Conservation (phyloP, 176 grass and related monocot species). For the Neostapfia colusana region DNA sequence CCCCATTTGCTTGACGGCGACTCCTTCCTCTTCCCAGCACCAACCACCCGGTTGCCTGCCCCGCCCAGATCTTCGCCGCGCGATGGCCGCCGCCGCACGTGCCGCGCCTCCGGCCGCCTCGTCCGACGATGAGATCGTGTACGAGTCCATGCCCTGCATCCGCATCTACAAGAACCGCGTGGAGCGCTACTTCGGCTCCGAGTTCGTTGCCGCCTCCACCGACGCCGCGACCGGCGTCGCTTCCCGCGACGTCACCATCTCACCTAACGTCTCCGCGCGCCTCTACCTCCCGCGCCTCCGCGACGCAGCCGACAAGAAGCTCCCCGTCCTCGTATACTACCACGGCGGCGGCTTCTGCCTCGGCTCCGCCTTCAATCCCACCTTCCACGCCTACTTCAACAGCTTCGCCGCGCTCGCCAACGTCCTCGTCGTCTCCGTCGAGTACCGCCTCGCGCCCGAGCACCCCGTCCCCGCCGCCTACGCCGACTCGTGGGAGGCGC, state of each 20-base stretch:
- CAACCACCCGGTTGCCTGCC: background rate
- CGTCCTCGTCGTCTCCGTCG: slow-evolving; percentile 58
- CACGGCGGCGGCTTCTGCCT: slow-evolving; percentile 70
- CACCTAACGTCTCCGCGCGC: slow-evolving; percentile 52
- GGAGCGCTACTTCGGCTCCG: slow-evolving; percentile 57
- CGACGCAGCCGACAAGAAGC: slow-evolving; percentile 4
- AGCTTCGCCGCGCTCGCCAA: slow-evolving; percentile 37
- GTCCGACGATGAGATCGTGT: slow-evolving; percentile 55
- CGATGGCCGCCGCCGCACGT: slow-evolving; percentile 41
- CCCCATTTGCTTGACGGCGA: background rate
- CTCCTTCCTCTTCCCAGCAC: background rate
- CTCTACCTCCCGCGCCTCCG: slow-evolving; percentile 49
- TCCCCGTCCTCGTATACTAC: slow-evolving; percentile 61
- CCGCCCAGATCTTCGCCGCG: slow-evolving; percentile 39
- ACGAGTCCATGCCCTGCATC: slow-evolving; percentile 55
- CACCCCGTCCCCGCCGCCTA: slow-evolving; percentile 60
- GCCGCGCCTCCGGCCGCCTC: slow-evolving; percentile 18
- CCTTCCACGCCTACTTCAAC: slow-evolving; percentile 62
- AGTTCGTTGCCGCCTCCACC: slow-evolving; percentile 48
- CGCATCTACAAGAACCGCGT: slow-evolving; percentile 57
- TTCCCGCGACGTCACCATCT: slow-evolving; percentile 55
- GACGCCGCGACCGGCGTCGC: slow-evolving; percentile 51
- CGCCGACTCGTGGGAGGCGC: slow-evolving; percentile 58
- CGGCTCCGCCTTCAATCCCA: slow-evolving; percentile 66
- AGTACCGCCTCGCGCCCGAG: slow-evolving; percentile 87